Evolutionary conservation across 345 rosid species (phyloP).

Genomic region (Eucalyptus cloeziana): DNA sequence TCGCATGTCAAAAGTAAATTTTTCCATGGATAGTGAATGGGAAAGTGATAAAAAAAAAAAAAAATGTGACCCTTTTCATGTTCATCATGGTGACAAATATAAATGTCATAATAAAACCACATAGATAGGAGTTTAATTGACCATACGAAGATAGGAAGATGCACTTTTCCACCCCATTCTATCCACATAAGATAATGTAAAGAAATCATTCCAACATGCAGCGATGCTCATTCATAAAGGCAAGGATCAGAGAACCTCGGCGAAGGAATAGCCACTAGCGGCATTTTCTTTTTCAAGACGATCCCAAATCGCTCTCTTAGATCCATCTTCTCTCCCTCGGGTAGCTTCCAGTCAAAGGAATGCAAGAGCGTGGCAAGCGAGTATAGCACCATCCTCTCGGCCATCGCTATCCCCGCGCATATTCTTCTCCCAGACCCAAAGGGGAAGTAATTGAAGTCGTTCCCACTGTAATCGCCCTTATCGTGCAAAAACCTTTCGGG

Average conservation of each 20-base stretch:
- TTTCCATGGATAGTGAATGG: background rate
- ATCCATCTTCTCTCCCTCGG: conserved; percentile 6
- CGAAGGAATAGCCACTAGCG: conserved; percentile 35
- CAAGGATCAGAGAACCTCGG: conserved; percentile 36
- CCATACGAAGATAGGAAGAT: background rate
- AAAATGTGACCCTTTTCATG: background rate
- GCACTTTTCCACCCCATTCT: background rate
- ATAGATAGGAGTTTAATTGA: background rate
- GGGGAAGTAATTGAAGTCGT: conserved; percentile 44
- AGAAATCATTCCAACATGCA: background rate
- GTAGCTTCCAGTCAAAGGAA: conserved; percentile 65
- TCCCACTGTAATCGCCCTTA: conserved; percentile 45
- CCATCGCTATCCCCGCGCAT: conserved; percentile 58
- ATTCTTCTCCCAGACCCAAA: conserved; percentile 83
- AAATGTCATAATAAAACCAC: background rate
- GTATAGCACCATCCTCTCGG: conserved; percentile 61
- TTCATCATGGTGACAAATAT: background rate
- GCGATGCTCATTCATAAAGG: conserved; percentile 8
- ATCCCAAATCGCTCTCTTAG: conserved; percentile 66
- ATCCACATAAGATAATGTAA: background rate
- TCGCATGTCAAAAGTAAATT: background rate
- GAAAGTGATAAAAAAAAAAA: background rate
- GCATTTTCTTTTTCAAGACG: conserved; percentile 44
- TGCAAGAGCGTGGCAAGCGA: conserved; percentile 47
- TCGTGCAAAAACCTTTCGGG: conserved; percentile 38